phyloP scores from a whole-genome alignment of 495 filamentous ascomycete genomes.

The Emericellopsis terricola region DNA sequence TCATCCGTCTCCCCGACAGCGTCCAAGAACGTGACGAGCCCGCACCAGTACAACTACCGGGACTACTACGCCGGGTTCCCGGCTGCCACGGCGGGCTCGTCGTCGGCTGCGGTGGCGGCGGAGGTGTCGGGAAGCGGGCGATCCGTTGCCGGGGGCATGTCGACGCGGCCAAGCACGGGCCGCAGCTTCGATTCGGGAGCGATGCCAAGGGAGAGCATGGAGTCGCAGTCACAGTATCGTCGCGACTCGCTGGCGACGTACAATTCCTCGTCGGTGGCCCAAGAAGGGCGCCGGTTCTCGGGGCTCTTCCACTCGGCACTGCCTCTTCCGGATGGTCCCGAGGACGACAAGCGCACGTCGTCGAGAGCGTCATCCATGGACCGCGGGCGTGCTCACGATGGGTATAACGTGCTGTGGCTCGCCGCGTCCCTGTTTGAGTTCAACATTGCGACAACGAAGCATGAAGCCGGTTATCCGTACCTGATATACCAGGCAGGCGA shows the following conservation, averaged over 20 bases:
- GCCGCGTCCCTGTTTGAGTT: conserved; percentile 93
- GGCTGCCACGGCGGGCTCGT: conserved; percentile 16
- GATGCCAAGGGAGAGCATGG: conserved; percentile 23
- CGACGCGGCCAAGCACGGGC: conserved; percentile 29
- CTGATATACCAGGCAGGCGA: conserved; percentile 87
- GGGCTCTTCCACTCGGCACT: conserved; percentile 74
- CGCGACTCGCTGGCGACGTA: conserved; percentile 30
- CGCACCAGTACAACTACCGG: conserved; percentile 29
- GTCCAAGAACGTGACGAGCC: conserved; percentile 21
- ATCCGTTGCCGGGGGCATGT: conserved; percentile 7
- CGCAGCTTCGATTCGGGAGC: conserved; percentile 28
- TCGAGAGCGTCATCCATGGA: conserved; percentile 33
- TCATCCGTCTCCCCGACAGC: conserved; percentile 33
- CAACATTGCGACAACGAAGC: conserved; percentile 79
- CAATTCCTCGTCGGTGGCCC: conserved; percentile 17
- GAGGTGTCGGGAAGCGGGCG: conserved; percentile 19
- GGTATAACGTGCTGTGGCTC: conserved; percentile 54
- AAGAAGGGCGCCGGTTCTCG: conserved; percentile 33
- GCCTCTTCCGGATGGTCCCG: conserved; percentile 51
- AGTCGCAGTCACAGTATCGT: conserved; percentile 18
- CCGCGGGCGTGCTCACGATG: conserved; percentile 17
- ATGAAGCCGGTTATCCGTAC: conserved; percentile 90
- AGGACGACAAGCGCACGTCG: conserved; percentile 23
- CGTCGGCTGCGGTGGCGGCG: conserved; percentile 24
- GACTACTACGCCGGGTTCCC: conserved; percentile 26